A percentile compares a stretch with the other conserved stretches of the same genome.
Conservation (phyloP, 306 rosid species). For the Fagus crenata region DNA sequence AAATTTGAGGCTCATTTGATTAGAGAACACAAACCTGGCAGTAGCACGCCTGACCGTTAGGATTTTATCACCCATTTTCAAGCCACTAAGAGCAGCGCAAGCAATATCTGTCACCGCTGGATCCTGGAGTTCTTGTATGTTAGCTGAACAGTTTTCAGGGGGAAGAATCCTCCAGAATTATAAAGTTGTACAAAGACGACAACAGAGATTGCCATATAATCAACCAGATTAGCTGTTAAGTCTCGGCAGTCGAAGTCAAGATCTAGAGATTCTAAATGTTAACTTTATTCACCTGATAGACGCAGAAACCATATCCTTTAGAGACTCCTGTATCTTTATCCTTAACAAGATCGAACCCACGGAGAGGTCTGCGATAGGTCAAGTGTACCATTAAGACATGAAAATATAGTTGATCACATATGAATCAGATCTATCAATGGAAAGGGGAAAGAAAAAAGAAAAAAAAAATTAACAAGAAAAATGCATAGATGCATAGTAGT, state of each 20-base stretch:
- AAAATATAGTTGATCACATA: conserved; percentile 14
- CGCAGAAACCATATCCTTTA: conserved; percentile 81
- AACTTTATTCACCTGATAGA: conserved; percentile 60
- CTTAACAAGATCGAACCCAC: conserved; percentile 71
- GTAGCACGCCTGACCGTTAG: conserved; percentile 80
- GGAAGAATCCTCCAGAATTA: conserved; percentile 14
- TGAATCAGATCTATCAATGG: conserved; percentile 8
- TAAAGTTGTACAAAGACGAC: conserved; percentile 10
- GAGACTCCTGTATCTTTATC: conserved; percentile 86
- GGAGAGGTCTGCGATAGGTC: conserved; percentile 60
- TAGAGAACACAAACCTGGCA: conserved; percentile 49
- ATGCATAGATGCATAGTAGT: not conserved
- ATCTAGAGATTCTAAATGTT: conserved; percentile 19
- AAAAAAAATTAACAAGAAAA: not conserved
- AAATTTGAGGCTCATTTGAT: conserved; percentile 8
- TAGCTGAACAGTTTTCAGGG: conserved; percentile 23
- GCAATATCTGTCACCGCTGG: conserved; percentile 77
- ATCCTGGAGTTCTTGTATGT: conserved; percentile 52
- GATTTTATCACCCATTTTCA: conserved; percentile 89
- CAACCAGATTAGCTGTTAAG: conserved; percentile 21
- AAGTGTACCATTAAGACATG: conserved; percentile 25
- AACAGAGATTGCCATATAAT: conserved; percentile 13
- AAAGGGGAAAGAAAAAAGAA: conserved; percentile 2
- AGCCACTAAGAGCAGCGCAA: conserved; percentile 74
- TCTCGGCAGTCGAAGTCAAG: conserved; percentile 6